These are phyloP conservation scores for Boletus edulis DNA, from an alignment of 768 basidiomycete species.

Conservation along the genomic window DNA sequence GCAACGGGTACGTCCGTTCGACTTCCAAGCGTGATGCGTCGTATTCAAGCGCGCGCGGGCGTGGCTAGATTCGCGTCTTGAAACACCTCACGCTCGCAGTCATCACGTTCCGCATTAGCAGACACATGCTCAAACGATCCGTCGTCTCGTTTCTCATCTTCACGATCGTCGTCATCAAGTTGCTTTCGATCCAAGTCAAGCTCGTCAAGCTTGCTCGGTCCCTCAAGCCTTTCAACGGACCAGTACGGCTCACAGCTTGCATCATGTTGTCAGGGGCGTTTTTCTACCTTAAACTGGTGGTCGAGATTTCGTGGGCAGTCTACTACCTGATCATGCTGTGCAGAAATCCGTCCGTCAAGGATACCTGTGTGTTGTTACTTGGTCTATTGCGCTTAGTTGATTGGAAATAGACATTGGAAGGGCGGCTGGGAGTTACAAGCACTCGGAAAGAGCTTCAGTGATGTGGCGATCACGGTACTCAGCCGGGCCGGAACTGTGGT, in stretches of 20 bases:
- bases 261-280: slow-evolving; percentile 24
- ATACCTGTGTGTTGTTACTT: slow-evolving; percentile 16
- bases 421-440: too few relatives aligned
- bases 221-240: slow-evolving; percentile 25
- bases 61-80: slow-evolving; percentile 17
- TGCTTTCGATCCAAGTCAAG: slow-evolving; percentile 28
- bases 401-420: slow-evolving; percentile 23
- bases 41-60: too few relatives aligned
- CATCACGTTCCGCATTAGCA: slow-evolving; percentile 29
- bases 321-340: slow-evolving; percentile 27
- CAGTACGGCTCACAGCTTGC: slow-evolving; percentile 23
- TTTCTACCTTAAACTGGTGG: slow-evolving; percentile 27
- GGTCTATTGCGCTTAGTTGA: slow-evolving; percentile 28
- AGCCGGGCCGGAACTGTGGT: too few relatives aligned
- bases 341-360: slow-evolving; percentile 28
- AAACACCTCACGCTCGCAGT: slow-evolving; percentile 24
- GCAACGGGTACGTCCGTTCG: slow-evolving; percentile 15
- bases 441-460: too few relatives aligned
- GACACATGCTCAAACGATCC: slow-evolving; percentile 29
- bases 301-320: slow-evolving; percentile 27
- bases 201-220: slow-evolving; percentile 28
- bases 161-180: slow-evolving; percentile 29
- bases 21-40: too few relatives aligned
- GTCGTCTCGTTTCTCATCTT: slow-evolving; percentile 29
- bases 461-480: too few relatives aligned